Evolutionary conservation across 192 early-diverging fungal genomes (phyloP).

Genomic region (Coemansia sp.): DNA sequence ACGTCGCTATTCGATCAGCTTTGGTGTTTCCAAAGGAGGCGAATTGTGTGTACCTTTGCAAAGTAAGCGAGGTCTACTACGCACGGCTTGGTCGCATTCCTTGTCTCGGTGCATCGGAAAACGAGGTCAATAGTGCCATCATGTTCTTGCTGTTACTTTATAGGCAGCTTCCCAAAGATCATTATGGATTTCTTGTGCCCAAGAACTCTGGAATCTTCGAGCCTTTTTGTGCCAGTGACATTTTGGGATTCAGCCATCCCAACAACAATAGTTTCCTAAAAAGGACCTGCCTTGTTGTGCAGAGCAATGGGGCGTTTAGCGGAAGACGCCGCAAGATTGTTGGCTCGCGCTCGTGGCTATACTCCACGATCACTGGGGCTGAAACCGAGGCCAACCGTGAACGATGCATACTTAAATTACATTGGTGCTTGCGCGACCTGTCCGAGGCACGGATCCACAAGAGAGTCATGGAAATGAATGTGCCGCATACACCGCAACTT

Average conservation of each 20-base stretch:
- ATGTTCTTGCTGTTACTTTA: not conserved
- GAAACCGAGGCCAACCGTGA: not conserved
- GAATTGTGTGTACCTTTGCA: constrained; percentile 3
- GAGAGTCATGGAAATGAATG: not conserved
- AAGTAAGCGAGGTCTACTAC: not conserved
- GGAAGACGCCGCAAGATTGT: not conserved
- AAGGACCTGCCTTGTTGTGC: not conserved
- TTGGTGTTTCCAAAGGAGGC: not conserved
- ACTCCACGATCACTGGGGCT: not conserved
- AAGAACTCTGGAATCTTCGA: not conserved
- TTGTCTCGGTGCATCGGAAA: not conserved
- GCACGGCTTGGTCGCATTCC: not conserved
- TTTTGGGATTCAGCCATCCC: not conserved
- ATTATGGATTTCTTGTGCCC: not conserved
- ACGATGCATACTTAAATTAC: not conserved
- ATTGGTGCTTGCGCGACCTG: not conserved
- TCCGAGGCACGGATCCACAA: not conserved
- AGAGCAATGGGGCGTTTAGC: not conserved
- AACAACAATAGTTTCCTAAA: not conserved
- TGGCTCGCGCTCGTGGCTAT: not conserved
- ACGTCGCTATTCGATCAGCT: not conserved
- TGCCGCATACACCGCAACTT: not conserved
- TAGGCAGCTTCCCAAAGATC: not conserved
- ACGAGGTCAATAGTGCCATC: not conserved
- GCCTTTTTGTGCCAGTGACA: not conserved